Percentiles rank a stretch among this genome's conserved stretches.
Evolutionary conservation across 1,139 yeast genomes (phyloP).

Genomic region (Diutina ranongensis): DNA sequence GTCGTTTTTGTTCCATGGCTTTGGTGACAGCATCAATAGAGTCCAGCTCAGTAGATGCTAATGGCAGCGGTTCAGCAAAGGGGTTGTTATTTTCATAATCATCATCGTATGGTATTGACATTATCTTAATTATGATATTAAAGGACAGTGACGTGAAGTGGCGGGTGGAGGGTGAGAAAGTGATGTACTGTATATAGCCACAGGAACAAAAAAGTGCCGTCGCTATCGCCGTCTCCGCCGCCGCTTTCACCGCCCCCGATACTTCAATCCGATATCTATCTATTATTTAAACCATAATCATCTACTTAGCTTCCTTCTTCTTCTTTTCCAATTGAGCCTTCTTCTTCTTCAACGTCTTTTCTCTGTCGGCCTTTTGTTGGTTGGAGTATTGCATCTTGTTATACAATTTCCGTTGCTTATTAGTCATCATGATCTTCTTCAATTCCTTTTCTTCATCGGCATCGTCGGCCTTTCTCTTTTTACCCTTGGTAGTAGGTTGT

Average conservation of each 20-base stretch:
- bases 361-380: constrained; percentile 72
- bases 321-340: constrained; percentile 66
- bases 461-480: constrained; percentile 19
- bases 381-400: constrained; percentile 92
- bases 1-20: constrained; percentile 14
- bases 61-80: constrained; percentile 5
- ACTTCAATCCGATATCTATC: too few relatives aligned
- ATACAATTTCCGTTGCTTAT: constrained; percentile 89
- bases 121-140: too few relatives aligned
- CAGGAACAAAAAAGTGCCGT: too few relatives aligned
- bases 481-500: constrained; percentile 17
- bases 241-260: too few relatives aligned
- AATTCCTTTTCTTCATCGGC: constrained; percentile 79
- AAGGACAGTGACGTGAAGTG: too few relatives aligned
- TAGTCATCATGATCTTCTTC: constrained; percentile 94
- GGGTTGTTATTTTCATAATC: constrained; percentile 2
- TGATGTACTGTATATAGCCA: too few relatives aligned
- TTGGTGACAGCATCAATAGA: constrained; percentile 17
- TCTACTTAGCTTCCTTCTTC: constrained; percentile 21
- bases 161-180: background rate
- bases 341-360: constrained; percentile 65
- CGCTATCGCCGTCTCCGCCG: too few relatives aligned
- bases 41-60: background rate
- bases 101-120: background rate
- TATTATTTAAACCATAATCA: background rate